Conservation (phyloP, 306 rosid species). For the Fagus sylvatica region DNA sequence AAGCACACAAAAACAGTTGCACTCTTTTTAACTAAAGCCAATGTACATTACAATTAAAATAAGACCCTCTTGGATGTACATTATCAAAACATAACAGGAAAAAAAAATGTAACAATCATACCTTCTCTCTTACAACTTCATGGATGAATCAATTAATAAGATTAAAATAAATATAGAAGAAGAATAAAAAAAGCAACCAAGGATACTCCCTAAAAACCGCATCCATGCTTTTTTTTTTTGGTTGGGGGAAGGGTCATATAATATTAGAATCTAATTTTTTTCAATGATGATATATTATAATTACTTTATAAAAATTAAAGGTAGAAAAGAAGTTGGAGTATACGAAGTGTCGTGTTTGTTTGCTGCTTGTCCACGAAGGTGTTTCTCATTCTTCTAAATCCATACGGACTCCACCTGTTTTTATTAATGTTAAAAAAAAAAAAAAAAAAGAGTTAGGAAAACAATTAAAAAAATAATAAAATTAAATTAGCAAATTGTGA, state of each 20-base stretch:
- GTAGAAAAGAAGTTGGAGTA: constrained; percentile 29
- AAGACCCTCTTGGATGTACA: constrained; percentile 23
- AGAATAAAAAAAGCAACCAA: constrained; percentile 15
- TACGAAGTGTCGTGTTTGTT: constrained; percentile 35
- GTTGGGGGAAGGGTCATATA: background rate
- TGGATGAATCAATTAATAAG: constrained; percentile 27
- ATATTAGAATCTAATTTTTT: background rate
- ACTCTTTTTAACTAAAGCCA: constrained; percentile 17
- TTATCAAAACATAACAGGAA: constrained; percentile 20
- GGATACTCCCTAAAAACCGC: constrained; percentile 72
- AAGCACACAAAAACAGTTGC: constrained; percentile 21
- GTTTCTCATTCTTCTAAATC: constrained; percentile 33
- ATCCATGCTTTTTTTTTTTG: constrained; percentile 50
- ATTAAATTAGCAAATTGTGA: background rate
- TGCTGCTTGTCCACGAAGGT: constrained; percentile 26
- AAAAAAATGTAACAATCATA: constrained; percentile 13
- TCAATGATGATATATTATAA: background rate
- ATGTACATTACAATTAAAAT: constrained; percentile 31
- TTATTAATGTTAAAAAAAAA: background rate
- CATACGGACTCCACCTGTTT: constrained; percentile 31
- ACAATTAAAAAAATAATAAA: background rate
- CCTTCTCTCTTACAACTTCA: constrained; percentile 32
- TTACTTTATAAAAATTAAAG: background rate
- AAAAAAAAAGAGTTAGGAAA: background rate
- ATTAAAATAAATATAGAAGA: background rate